Conservation (phyloP, 2,329 filamentous ascomycete species). For the Anisogramma anomala region DNA sequence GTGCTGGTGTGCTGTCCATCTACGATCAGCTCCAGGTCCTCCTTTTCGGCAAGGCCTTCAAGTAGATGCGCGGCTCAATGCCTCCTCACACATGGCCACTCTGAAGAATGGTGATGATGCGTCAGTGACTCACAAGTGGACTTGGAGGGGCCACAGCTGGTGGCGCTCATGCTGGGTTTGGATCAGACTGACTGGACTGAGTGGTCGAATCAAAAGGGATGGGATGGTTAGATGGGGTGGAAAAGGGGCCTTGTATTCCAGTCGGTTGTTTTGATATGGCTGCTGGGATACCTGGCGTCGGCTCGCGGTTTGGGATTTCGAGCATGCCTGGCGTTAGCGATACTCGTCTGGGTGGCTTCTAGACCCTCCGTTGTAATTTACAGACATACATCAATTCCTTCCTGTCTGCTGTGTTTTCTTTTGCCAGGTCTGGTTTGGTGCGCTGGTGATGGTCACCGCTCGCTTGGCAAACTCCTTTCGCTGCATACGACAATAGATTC, state of each 20-base stretch:
- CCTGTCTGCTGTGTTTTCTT: background rate
- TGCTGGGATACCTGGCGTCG: background rate
- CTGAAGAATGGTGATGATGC: conserved; percentile 20
- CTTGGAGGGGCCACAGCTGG: conserved; percentile 11
- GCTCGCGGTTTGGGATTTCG: conserved; percentile 13
- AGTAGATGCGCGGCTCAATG: conserved; percentile 39
- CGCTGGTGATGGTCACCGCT: background rate
- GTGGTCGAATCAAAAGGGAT: conserved; percentile 14
- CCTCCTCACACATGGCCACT: conserved; percentile 32
- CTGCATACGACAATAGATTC: conserved; percentile 6
- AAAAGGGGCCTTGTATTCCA: conserved; percentile 26
- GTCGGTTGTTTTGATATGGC: conserved; percentile 3
- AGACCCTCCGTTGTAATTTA: conserved; percentile 16
- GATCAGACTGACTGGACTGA: conserved; percentile 20
- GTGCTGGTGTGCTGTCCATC: conserved; percentile 99
- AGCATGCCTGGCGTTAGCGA: conserved; percentile 16
- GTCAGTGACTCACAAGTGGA: conserved; percentile 32
- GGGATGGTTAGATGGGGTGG: conserved; percentile 14
- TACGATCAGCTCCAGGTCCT: conserved; percentile 99
- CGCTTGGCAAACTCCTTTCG: background rate
- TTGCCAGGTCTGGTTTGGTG: background rate
- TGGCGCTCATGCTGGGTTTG: conserved; percentile 12
- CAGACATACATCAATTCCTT: conserved; percentile 9
- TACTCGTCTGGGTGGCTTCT: conserved; percentile 15
- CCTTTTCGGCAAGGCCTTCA: conserved; percentile 99